A percentile compares a stretch with the other conserved stretches of the same genome.
Evolutionary conservation across 768 basidiomycete species (phyloP).

Genomic region (Lactifluus subvellereus): DNA sequence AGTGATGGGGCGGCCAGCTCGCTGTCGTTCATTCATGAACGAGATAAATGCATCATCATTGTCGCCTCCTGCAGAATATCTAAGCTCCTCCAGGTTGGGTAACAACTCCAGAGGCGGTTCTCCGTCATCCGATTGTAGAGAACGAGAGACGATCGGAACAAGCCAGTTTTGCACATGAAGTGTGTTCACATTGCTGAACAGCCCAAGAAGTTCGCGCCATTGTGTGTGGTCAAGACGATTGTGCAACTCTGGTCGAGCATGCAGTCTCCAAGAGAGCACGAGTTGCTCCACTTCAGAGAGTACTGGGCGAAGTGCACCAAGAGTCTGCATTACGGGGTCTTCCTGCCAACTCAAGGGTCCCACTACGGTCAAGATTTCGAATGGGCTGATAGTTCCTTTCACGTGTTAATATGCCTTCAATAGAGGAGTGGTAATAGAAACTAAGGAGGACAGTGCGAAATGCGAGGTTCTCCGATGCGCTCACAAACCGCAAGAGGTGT

Average conservation of each 20-base stretch:
- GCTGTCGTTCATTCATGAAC: too few species aligned
- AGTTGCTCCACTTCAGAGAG: too few species aligned
- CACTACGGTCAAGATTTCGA: background rate
- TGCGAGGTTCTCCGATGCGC: background rate
- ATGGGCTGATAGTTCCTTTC: background rate
- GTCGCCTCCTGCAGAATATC: too few species aligned
- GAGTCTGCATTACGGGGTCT: background rate
- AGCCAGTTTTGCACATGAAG: background rate
- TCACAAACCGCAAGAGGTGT: background rate
- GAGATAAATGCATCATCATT: too few species aligned
- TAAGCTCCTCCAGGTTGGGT: too few species aligned
- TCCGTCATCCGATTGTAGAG: background rate
- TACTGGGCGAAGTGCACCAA: background rate
- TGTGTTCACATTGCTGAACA: background rate
- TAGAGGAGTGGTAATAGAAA: too few species aligned
- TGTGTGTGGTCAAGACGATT: background rate
- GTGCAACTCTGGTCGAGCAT: background rate
- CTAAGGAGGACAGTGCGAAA: background rate
- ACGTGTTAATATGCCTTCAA: background rate
- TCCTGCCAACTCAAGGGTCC: background rate
- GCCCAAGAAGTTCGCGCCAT: background rate
- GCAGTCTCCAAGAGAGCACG: too few species aligned
- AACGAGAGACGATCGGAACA: background rate
- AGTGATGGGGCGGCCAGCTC: too few species aligned
- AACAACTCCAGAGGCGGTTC: too few species aligned